Conservation (phyloP, 2,329 filamentous ascomycete species). For the Botrytis fabae region DNA sequence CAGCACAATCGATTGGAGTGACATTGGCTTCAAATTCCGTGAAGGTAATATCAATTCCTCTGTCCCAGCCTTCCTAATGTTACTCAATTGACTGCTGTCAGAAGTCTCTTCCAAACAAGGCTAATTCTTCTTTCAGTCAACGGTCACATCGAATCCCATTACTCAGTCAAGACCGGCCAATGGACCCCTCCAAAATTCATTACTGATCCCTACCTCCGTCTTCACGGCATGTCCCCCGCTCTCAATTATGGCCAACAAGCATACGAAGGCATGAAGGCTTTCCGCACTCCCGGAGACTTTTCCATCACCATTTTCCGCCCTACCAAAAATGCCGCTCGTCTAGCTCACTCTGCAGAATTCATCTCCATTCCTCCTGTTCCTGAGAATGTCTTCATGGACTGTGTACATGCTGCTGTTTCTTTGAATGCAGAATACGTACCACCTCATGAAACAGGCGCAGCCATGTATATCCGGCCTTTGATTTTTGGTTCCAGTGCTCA, state of each 20-base stretch:
- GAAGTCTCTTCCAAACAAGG: neutral
- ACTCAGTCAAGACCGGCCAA: slow-evolving; percentile 68
- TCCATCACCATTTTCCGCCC: slow-evolving; percentile 85
- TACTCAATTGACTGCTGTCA: neutral
- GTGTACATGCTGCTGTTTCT: slow-evolving; percentile 77
- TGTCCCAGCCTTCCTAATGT: slow-evolving; percentile 4
- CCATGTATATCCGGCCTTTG: slow-evolving; percentile 89
- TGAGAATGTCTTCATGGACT: slow-evolving; percentile 70
- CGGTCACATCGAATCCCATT: slow-evolving; percentile 88
- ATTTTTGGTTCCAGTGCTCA: slow-evolving; percentile 87
- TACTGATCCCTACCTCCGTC: slow-evolving; percentile 76
- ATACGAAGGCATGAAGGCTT: slow-evolving; percentile 98
- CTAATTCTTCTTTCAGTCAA: slow-evolving; percentile 62
- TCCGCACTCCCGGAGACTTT: slow-evolving; percentile 68
- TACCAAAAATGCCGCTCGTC: slow-evolving; percentile 76
- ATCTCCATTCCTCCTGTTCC: slow-evolving; percentile 83
- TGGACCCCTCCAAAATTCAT: slow-evolving; percentile 82
- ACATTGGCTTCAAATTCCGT: slow-evolving; percentile 88
- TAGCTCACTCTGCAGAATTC: slow-evolving; percentile 81
- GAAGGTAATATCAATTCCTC: slow-evolving; percentile 61
- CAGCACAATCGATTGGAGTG: slow-evolving; percentile 84
- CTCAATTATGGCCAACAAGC: slow-evolving; percentile 98
- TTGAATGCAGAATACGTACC: slow-evolving; percentile 91
- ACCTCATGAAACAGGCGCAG: slow-evolving; percentile 82
- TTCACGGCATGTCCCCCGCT: slow-evolving; percentile 93